Conservation (phyloP, 2,329 filamentous ascomycete genomes). For the Pyricularia sp. region DNA sequence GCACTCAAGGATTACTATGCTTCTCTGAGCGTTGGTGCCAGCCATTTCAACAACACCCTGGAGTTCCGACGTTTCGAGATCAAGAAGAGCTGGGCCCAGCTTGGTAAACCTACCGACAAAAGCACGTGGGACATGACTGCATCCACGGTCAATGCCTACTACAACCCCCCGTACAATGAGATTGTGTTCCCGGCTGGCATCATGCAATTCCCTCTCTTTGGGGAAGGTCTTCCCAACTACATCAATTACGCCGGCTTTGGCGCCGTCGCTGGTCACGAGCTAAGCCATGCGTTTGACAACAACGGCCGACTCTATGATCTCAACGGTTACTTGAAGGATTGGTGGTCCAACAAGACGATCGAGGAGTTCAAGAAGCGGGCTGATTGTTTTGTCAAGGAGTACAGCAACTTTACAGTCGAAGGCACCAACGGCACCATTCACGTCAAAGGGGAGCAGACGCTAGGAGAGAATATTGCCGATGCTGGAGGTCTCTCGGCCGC, state of each 20-base stretch:
- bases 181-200: slow-evolving; percentile 63
- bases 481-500: slow-evolving; percentile 55
- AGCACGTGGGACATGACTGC: slow-evolving; percentile 52
- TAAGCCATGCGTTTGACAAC: slow-evolving; percentile 62
- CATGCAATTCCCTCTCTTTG: slow-evolving; percentile 60
- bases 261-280: slow-evolving; percentile 57
- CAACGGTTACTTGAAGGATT: slow-evolving; percentile 54
- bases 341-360: slow-evolving; percentile 56
- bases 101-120: slow-evolving; percentile 51
- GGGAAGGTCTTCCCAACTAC: slow-evolving; percentile 52
- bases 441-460: slow-evolving; percentile 53
- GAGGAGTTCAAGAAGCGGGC: slow-evolving; percentile 47
- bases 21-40: slow-evolving; percentile 36
- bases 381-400: slow-evolving; percentile 61
- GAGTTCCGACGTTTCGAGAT: slow-evolving; percentile 38
- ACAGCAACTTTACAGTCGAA: slow-evolving; percentile 48
- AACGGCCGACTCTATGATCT: slow-evolving; percentile 56
- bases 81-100: slow-evolving; percentile 41
- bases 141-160: slow-evolving; percentile 57
- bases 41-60: slow-evolving; percentile 50
- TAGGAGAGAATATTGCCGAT: slow-evolving; percentile 65
- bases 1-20: slow-evolving; percentile 48
- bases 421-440: slow-evolving; percentile 47
- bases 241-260: slow-evolving; percentile 62
- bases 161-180: slow-evolving; percentile 54